phyloP scores from a whole-genome alignment of 225 moss, liverwort and hornwort genomes.

The Straminergon stramineum region DNA sequence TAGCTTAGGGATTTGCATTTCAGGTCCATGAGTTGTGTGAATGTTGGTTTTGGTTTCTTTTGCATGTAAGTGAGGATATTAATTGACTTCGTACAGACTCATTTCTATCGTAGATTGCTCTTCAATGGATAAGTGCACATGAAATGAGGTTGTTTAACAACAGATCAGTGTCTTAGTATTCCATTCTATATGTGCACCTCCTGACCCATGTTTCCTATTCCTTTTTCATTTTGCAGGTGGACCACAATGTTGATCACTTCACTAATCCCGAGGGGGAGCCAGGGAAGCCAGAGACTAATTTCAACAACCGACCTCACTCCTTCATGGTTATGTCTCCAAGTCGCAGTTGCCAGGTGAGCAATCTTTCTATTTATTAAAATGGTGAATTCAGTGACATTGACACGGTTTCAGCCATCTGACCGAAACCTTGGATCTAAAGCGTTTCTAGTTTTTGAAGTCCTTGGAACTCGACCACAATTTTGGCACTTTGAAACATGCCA shows the following conservation, averaged over 20 bases:
- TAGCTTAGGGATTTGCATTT: background rate
- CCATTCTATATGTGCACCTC: background rate
- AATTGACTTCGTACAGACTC: background rate
- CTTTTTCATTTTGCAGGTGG: conserved; percentile 37
- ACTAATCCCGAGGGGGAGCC: conserved; percentile 72
- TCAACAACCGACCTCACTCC: conserved; percentile 84
- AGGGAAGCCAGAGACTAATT: conserved; percentile 79
- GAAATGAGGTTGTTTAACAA: background rate
- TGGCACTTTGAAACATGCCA: background rate
- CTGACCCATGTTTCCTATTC: background rate
- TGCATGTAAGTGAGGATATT: background rate
- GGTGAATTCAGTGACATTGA: background rate
- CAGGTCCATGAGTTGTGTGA: background rate
- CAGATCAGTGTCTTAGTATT: background rate
- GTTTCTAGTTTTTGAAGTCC: background rate
- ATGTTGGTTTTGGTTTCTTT: background rate
- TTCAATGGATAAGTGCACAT: background rate
- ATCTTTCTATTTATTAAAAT: background rate
- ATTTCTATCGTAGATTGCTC: background rate
- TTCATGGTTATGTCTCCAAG: conserved; percentile 78
- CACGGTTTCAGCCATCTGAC: background rate
- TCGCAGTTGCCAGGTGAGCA: conserved; percentile 73
- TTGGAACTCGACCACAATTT: background rate
- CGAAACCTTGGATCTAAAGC: background rate
- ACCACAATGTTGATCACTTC: conserved; percentile 75